Evolutionary conservation across 179 eudicot genomes (phyloP), one percentile per base, ranked within the genome.

Genomic region (Beta corolliflora): DNA sequence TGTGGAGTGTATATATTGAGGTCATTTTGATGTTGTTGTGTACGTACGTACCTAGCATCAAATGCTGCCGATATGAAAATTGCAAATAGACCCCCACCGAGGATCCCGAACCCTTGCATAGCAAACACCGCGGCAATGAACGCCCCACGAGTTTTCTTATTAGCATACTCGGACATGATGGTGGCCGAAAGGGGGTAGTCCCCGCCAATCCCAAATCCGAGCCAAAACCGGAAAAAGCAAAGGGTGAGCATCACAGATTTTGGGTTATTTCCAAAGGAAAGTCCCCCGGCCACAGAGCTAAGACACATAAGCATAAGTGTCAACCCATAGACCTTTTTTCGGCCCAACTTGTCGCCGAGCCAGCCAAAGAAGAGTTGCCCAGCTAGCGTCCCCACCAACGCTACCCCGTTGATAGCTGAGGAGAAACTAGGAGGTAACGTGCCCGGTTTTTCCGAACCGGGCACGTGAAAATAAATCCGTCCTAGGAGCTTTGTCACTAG

Each of bases 271-370:
- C 92, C 88, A n/a, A 90, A 90, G 11, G 95, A 92, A 41, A 92
- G 86, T 3, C 93, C 93, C 0, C 92, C 90, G 31, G 89, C 95
- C 11, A 90, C 50, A 0, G 95, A 89, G n/a, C 89, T 79, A 19
- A 89, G 21, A 18, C 83, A 83, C 95, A 92, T 92, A 68, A 92
- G 87, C 90, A 89, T 83, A 31, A 92, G 89, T 29, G 95, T 91
- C 45, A 91, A 59, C 6, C 92, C 92, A 52, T 91, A 91, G n/a
- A 91, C 92, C 69, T 79, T 79, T 76, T 90, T 92, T 7, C 95
- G 84, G 63, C 92, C 95, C 67, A 92, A 46, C 83, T 92, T 92
- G 79, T 92, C 95, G 31, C 93, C 95, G n/a, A 92, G 89, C 95
- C 93, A 90, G 72, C 95, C 95, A 74, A 91, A 91, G 80, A 90